phyloP scores from a whole-genome alignment of 2,329 filamentous ascomycete genomes.

The Septoria petroselini region DNA sequence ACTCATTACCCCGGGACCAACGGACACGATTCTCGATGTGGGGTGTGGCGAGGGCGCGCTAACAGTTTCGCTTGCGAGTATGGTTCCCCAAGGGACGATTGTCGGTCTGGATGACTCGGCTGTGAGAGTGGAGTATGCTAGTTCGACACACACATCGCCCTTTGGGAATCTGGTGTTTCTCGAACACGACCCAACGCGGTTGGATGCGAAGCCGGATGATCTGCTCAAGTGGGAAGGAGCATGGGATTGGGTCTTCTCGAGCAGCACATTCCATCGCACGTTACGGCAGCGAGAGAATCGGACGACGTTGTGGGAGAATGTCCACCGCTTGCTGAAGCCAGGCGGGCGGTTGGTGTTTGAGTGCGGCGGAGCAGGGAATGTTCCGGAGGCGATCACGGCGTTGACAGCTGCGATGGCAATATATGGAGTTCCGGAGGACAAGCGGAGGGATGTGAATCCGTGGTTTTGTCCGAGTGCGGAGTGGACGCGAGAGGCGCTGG shows the following conservation, averaged over 20 bases:
- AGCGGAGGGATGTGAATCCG: conserved; percentile 49
- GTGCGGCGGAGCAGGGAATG: conserved; percentile 63
- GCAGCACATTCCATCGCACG: conserved; percentile 47
- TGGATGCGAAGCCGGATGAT: conserved; percentile 7
- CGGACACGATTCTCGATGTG: conserved; percentile 41
- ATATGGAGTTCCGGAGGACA: conserved; percentile 43
- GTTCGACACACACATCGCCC: conserved; percentile 1
- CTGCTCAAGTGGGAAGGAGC: conserved; percentile 22
- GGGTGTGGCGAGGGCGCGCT: conserved; percentile 42
- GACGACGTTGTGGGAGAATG: conserved; percentile 51
- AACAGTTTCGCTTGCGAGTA: conserved; percentile 39
- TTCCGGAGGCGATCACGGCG: conserved; percentile 60
- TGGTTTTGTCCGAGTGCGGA: conserved; percentile 66
- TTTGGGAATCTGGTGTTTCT: conserved; percentile 11
- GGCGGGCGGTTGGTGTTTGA: conserved; percentile 63
- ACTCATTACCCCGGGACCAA: conserved; percentile 37
- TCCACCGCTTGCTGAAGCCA: conserved; percentile 53
- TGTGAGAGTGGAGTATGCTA: conserved; percentile 40
- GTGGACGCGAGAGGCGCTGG: conserved; percentile 50
- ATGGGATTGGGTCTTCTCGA: conserved; percentile 44
- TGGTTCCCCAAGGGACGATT: conserved; percentile 31
- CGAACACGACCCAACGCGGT: conserved; percentile 8
- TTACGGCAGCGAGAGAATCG: conserved; percentile 50
- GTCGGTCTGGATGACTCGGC: conserved; percentile 42
- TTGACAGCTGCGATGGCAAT: conserved; percentile 52